A percentile compares a stretch with the other conserved stretches of the same genome.
phyloP scores from a whole-genome alignment of 2,329 filamentous ascomycete genomes.

The Fusarium sarcochroum region DNA sequence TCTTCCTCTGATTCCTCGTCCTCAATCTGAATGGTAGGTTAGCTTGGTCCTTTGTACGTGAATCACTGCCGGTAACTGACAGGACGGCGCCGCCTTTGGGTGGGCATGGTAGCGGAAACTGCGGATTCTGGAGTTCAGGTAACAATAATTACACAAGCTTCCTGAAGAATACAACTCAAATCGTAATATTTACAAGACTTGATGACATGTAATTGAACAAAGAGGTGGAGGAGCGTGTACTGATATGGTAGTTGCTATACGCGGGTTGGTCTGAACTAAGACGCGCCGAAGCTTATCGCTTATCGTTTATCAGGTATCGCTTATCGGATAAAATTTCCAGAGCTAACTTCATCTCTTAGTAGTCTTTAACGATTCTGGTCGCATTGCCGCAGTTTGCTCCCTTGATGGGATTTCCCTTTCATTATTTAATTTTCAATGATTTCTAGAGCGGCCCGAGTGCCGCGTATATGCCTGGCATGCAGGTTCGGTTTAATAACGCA shows the following conservation, averaged over 20 bases:
- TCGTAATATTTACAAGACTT: background rate
- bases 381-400: slow-evolving; percentile 24
- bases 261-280: slow-evolving; percentile 24
- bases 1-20: slow-evolving; percentile 54
- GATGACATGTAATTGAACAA: background rate
- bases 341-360: background rate
- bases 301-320: slow-evolving; percentile 47
- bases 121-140: background rate
- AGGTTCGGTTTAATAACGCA: slow-evolving; percentile 50
- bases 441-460: slow-evolving; percentile 51
- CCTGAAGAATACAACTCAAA: background rate
- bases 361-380: slow-evolving; percentile 6
- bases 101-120: slow-evolving; percentile 48
- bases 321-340: slow-evolving; percentile 49
- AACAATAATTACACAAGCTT: background rate
- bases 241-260: slow-evolving; percentile 17
- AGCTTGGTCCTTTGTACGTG: slow-evolving; percentile 17
- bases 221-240: slow-evolving; percentile 19
- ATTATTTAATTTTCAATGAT: slow-evolving; percentile 52
- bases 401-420: slow-evolving; percentile 18
- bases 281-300: slow-evolving; percentile 41
- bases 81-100: slow-evolving; percentile 52
- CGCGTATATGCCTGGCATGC: slow-evolving; percentile 55
- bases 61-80: slow-evolving; percentile 45
- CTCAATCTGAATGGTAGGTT: slow-evolving; percentile 34